Conservation (phyloP, 2,329 filamentous ascomycete species). For the Beauveria sp. region DNA sequence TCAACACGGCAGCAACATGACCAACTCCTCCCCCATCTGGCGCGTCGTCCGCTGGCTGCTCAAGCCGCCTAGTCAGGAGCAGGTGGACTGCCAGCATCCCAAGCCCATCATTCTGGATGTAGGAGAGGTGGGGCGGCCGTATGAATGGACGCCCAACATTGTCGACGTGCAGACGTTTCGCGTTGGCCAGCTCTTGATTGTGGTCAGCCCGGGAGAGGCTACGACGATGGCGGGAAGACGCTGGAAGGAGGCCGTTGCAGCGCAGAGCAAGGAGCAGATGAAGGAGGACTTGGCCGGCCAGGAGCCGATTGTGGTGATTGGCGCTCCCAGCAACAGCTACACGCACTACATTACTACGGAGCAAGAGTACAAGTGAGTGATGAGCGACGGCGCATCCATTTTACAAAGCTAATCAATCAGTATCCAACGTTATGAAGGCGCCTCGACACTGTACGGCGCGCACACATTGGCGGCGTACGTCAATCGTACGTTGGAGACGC, state of each 20-base stretch:
- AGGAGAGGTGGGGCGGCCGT: slow-evolving; percentile 65
- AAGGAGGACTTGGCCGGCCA: slow-evolving; percentile 29
- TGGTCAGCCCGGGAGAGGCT: slow-evolving; percentile 79
- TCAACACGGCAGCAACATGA: slow-evolving; percentile 65
- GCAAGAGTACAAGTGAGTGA: slow-evolving; percentile 47
- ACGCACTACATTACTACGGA: slow-evolving; percentile 68
- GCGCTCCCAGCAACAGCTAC: slow-evolving; percentile 83
- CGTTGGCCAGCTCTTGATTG: slow-evolving; percentile 74
- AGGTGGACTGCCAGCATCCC: slow-evolving; percentile 66
- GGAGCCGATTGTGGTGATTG: slow-evolving; percentile 67
- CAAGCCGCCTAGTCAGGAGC: slow-evolving; percentile 58
- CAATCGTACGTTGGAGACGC: slow-evolving; percentile 63
- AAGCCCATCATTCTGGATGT: slow-evolving; percentile 86
- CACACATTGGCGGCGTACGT: slow-evolving; percentile 83
- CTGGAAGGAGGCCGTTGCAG: slow-evolving; percentile 66
- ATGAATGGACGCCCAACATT: slow-evolving; percentile 81
- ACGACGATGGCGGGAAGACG: slow-evolving; percentile 88
- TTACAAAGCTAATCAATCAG: slow-evolving; percentile 21
- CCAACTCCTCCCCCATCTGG: slow-evolving; percentile 71
- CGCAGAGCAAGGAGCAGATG: slow-evolving; percentile 36
- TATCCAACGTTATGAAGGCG: slow-evolving; percentile 84
- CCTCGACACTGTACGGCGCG: slow-evolving; percentile 77
- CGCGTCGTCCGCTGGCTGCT: slow-evolving; percentile 62
- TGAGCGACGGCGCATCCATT: background rate
- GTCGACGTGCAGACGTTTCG: slow-evolving; percentile 82